Evolutionary conservation across 305 asterid genomes (phyloP), one percentile per base, ranked within the genome.

Genomic region (Fraxinus velutina): DNA sequence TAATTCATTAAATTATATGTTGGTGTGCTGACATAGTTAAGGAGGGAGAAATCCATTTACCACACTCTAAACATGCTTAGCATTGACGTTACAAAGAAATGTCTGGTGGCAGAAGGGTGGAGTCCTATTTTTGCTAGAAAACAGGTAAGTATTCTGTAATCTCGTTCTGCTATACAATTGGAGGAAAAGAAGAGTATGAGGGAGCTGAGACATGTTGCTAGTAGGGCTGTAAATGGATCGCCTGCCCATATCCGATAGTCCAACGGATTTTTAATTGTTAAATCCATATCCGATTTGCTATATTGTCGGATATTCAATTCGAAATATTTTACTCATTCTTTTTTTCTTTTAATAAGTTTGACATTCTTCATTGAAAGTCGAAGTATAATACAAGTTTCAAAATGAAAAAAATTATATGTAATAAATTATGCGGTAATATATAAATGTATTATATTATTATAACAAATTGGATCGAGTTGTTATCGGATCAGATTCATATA

Each of bases 81-180:
- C 88, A 89, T 93, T 86, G 98, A 93, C 76, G 98, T 94, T 79
- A 86, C 95, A 57, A 94, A 91, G 91, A 96, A 94, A 92, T 94
- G 98, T 85, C 96, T 96, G 24, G 99, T 96, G 75, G 99, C 98
- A 55, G 99, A 96, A 91, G 99, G 98, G 52, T 96, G 99, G 98
- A 93, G 98, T 89, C 99, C 99, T 80, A 91, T 90, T 87, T 94
- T 91, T 88, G 98, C 98, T 24, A 84, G 93, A 44, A 89, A 91
- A 84, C 92, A 94, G 98, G 99, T 94, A 84, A 84, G 19, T 55
- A 2, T 24, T 64, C 36, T 66, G 27, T 36, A 39, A 39, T 19
- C 62, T 19, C 60, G 78, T 71, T 72, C 24, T 55, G 66, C 66
- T 15, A 17, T 17, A 1, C 9, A 17, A 55, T 55, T 55, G 66